These are phyloP conservation scores for Penicillium canariense DNA, from an alignment of 495 filamentous ascomycete genomes.

Conservation along the genomic window DNA sequence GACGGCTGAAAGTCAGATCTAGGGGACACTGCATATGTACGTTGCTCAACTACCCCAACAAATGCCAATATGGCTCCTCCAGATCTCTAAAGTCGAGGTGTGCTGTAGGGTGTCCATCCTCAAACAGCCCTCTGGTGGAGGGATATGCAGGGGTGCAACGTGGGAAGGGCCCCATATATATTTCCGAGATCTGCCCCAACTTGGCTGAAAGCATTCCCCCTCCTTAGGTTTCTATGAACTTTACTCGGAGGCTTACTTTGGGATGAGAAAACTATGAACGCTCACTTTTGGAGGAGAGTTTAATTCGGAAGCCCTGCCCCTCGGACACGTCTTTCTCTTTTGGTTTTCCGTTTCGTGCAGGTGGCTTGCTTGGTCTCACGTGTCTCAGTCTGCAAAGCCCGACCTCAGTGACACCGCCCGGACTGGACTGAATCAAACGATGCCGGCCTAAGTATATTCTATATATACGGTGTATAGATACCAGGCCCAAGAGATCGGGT, in stretches of 20 bases:
- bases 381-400: conserved; percentile 9
- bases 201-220: neutral
- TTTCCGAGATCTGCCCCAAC: neutral
- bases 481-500: no score
- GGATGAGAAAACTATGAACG: neutral
- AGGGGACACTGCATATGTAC: neutral
- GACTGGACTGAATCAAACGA: neutral
- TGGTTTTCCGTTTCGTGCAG: neutral
- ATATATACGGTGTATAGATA: no score
- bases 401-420: neutral
- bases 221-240: no score
- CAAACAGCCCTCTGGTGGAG: neutral
- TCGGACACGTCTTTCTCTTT: conserved; percentile 8
- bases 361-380: conserved; percentile 17
- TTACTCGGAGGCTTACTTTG: no score
- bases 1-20: neutral
- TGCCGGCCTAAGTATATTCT: neutral
- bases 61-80: no score
- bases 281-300: neutral
- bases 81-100: neutral
- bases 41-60: neutral
- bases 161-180: neutral
- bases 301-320: neutral
- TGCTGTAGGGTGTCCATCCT: conserved; percentile 1
- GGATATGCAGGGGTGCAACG: neutral